Evolutionary conservation across 306 rosid species (phyloP), one percentile per base, ranked within the genome.

Genomic region (Trichosanthes truncata): DNA sequence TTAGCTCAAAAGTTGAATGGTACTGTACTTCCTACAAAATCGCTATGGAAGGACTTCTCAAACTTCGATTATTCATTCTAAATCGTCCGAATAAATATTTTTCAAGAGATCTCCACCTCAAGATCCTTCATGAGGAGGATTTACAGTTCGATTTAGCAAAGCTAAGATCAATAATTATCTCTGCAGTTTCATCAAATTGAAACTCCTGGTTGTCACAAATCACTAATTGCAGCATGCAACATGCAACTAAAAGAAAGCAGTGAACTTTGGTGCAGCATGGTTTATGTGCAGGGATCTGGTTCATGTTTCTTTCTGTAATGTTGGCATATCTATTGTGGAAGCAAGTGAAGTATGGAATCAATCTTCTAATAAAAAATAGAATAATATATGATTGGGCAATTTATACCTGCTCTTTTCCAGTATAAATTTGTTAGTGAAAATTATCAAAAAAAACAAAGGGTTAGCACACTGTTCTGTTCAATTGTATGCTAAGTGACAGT

Each of bases 361-460:
- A 29, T 49, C 41, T 48, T 73, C 15, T 48, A 8, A 48, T 46
- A 51, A 51, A 73, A 18, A 4, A 49, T 6, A 51, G 18, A 8
- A 52, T 49, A 31, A 9, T 74, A 25, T 46, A 18, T 25, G 78
- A 73, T 73, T 15, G 1, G 26, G 21, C 48, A 26, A 7, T 48
- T 73, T 45, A 73, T 73, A 73, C 43, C 78, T 73, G 26, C 78
- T 73, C 31, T 21, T 68, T 68, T 68, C 33, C 52, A 40, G 52
- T 68, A 68, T 68, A 68, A 68, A 68, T 40, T 41, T 68, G 51
- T n/a, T 2, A 3, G 8, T 2, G 17, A 36, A 36, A 38, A 36
- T 67, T 9, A 67, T 67, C 15, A 2, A 67, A 52, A 52, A 73
- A 74, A 29, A 43, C 26, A 0, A 73, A 73, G 23, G 8, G 11